Evolutionary conservation across 768 basidiomycete species (phyloP).

Genomic region (Lentinula edodes): DNA sequence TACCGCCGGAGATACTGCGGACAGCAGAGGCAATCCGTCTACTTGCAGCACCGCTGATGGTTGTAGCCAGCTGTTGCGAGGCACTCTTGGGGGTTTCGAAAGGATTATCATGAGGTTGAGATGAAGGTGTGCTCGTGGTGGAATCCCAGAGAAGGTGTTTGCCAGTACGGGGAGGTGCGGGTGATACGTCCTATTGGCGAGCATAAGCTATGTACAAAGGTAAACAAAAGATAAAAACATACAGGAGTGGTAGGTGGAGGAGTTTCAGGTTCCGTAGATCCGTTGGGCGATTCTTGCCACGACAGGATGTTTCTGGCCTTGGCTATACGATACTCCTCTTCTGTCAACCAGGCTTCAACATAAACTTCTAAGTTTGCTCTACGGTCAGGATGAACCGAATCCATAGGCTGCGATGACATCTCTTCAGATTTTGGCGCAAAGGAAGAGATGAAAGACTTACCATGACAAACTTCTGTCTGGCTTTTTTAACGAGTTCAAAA

Average conservation of each 20-base stretch:
- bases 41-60: slow-evolving; percentile 35
- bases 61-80: slow-evolving; percentile 34
- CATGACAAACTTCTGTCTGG: slow-evolving; percentile 67
- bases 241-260: slow-evolving; percentile 24
- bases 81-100: slow-evolving; percentile 21
- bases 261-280: slow-evolving; percentile 36
- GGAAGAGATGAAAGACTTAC: slow-evolving; percentile 31
- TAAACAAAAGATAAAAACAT: slow-evolving; percentile 12
- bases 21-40: slow-evolving; percentile 34
- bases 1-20: slow-evolving; percentile 33
- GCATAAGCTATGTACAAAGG: neutral
- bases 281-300: slow-evolving; percentile 60
- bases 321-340: slow-evolving; percentile 63
- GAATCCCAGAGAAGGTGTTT: slow-evolving; percentile 72
- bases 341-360: slow-evolving; percentile 76
- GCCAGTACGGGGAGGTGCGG: slow-evolving; percentile 27
- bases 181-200: slow-evolving; percentile 10
- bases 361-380: slow-evolving; percentile 63
- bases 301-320: slow-evolving; percentile 56
- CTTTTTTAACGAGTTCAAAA: slow-evolving; percentile 66
- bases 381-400: slow-evolving; percentile 75
- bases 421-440: slow-evolving; percentile 5
- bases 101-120: slow-evolving; percentile 20
- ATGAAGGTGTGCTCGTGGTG: slow-evolving; percentile 32
- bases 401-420: slow-evolving; percentile 48